phyloP scores from a whole-genome alignment of 345 rosid genomes.

The Psidium friedrichsthalianum region DNA sequence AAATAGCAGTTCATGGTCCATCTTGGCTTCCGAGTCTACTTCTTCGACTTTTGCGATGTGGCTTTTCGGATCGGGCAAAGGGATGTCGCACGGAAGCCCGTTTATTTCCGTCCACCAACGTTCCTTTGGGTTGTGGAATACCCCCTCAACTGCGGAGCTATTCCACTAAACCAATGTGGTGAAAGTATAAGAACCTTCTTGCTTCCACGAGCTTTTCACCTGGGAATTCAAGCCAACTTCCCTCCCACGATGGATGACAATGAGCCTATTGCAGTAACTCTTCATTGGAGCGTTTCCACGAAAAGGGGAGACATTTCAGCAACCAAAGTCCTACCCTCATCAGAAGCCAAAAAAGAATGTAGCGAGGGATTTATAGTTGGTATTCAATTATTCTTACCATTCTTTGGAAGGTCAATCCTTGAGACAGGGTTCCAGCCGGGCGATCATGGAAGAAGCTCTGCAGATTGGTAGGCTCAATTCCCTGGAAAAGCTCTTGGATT shows the following conservation, averaged over 20 bases:
- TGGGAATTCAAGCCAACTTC: conserved; percentile 1
- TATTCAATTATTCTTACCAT: no score
- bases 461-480: no score
- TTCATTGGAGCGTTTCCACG: no score
- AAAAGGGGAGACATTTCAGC: no score
- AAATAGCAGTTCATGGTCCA: conserved; percentile 17
- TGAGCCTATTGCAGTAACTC: no score
- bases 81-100: conserved; percentile 15
- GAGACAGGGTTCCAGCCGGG: no score
- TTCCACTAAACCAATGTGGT: conserved; percentile 22
- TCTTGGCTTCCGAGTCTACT: conserved; percentile 29
- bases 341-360: background rate
- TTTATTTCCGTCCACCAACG: conserved; percentile 34
- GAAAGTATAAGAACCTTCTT: background rate
- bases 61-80: conserved; percentile 23
- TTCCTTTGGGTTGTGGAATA: conserved; percentile 30
- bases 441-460: no score
- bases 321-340: no score
- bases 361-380: no score
- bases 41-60: conserved; percentile 11
- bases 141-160: conserved; percentile 34
- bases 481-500: no score
- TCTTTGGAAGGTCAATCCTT: no score
- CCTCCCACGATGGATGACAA: conserved; percentile 2
- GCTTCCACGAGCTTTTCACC: background rate